Conservation (phyloP, 108 stramenopile species). For the Cyclostephanos tholiformis region DNA sequence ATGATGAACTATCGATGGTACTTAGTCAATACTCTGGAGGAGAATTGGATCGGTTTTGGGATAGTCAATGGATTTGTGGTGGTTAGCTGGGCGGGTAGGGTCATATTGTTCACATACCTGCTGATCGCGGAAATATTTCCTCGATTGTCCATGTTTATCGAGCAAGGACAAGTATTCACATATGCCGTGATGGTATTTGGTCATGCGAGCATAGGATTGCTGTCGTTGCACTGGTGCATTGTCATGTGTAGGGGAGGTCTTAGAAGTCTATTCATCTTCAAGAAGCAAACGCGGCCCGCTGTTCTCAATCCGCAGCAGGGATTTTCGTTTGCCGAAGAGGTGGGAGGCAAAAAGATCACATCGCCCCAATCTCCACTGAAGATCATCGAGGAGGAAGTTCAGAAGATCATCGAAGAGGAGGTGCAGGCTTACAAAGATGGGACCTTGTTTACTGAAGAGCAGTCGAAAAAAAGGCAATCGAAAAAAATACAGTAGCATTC, state of each 20-base stretch:
- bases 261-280: conserved; percentile 44
- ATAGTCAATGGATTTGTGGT: conserved; percentile 45
- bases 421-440: conserved; percentile 11
- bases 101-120: conserved; percentile 41
- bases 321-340: conserved; percentile 40
- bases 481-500: neutral
- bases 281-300: conserved; percentile 20
- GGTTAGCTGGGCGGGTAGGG: conserved; percentile 27
- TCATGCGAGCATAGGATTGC: conserved; percentile 41
- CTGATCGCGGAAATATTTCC: conserved; percentile 40
- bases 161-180: conserved; percentile 33
- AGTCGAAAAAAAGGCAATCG: conserved; percentile 4
- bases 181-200: conserved; percentile 43
- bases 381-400: conserved; percentile 10
- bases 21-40: conserved; percentile 43
- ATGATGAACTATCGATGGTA: conserved; percentile 56
- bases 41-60: conserved; percentile 49
- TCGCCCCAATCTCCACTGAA: neutral
- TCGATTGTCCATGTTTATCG: conserved; percentile 24
- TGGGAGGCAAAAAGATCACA: conserved; percentile 10
- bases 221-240: conserved; percentile 46
- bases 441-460: neutral
- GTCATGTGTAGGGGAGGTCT: conserved; percentile 39
- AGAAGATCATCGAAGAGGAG: conserved; percentile 2
- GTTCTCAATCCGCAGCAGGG: neutral